Evolutionary conservation across 1,284 basidiomycete species (phyloP), one percentile per base, ranked within the genome.

Genomic region (Ganoderma meredithae): DNA sequence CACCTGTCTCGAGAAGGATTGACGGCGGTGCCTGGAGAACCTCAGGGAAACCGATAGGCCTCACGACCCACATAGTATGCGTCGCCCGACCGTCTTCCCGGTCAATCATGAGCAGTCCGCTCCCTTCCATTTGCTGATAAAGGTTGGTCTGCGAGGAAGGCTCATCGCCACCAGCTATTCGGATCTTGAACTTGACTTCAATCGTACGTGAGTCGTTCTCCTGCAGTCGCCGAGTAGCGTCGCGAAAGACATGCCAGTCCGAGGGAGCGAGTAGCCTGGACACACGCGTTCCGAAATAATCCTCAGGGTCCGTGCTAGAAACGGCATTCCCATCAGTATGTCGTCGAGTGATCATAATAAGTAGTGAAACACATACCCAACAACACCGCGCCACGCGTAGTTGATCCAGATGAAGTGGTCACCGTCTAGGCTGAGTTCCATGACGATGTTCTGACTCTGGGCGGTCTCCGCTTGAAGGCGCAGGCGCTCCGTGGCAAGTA

Each of bases 31-130:
- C 83, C 73, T 88, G 82, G 73, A 92, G 87, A 73, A 86, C 88
- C 65, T 90, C 88, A 56, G 92, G 86, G 60, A 87, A 81, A 47
- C 89, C 86, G 59, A 95, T 89, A 25, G 97, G 95, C 76, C 95
- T 96, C 78, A 98, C 90, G 53, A 99, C 97, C 98, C 98, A 99
- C 97, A 99, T 99, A 5, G 97, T 98, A 80, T 99, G 98, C 27
- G 96, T 95, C 2, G 95, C 91, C 69, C 88, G 86, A 5, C 93
- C 93, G 64, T 91, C 92, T 76, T 95, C 90, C 43, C 95, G 90
- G 80, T 98, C 96, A 72, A 95, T 89, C 91, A 99, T 97, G 73
- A 99, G 89, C 97, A 99, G 99, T 27, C 98, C 98, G 78, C 98
- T 98, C 49, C 95, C 98, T 76, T 98, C 96, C 90, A 99, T 97